These are phyloP conservation scores for Penicillium sp. DNA, from an alignment of 2,329 filamentous ascomycete species.

Conservation along the genomic window DNA sequence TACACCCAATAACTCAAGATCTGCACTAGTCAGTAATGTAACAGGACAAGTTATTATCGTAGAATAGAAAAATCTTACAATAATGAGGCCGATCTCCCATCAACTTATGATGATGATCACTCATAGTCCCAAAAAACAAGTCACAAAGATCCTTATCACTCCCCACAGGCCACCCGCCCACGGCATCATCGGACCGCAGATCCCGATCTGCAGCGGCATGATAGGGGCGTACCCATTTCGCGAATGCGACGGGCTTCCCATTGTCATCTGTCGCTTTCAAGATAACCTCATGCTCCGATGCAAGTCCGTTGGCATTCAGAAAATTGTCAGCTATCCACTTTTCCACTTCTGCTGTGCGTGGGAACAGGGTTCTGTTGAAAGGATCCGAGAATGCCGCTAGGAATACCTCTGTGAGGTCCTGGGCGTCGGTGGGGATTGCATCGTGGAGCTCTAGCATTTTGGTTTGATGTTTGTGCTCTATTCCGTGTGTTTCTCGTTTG, in stretches of 20 bases:
- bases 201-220: conserved; percentile 5
- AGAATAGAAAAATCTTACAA: conserved; percentile 17
- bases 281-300: conserved; percentile 9
- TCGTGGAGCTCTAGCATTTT: conserved; percentile 20
- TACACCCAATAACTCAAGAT: conserved; percentile 27
- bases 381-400: conserved; percentile 22
- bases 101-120: conserved; percentile 7
- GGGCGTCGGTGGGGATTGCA: conserved; percentile 17
- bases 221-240: conserved; percentile 25
- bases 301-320: neutral
- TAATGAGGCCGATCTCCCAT: conserved; percentile 26
- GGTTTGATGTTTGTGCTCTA: neutral
- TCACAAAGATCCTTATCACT: conserved; percentile 21
- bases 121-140: conserved; percentile 22
- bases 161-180: conserved; percentile 14
- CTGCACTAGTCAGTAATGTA: conserved; percentile 14
- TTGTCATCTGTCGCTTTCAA: conserved; percentile 14
- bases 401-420: conserved; percentile 21
- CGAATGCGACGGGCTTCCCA: conserved; percentile 21
- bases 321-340: conserved; percentile 17
- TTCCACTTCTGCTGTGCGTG: conserved; percentile 22
- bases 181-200: conserved; percentile 1
- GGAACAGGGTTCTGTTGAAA: conserved; percentile 26
- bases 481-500: neutral
- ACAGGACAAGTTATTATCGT: neutral